Base-by-base conservation (phyloP, 768 basidiomycete species). In the Agrocybe praecox region DNA sequence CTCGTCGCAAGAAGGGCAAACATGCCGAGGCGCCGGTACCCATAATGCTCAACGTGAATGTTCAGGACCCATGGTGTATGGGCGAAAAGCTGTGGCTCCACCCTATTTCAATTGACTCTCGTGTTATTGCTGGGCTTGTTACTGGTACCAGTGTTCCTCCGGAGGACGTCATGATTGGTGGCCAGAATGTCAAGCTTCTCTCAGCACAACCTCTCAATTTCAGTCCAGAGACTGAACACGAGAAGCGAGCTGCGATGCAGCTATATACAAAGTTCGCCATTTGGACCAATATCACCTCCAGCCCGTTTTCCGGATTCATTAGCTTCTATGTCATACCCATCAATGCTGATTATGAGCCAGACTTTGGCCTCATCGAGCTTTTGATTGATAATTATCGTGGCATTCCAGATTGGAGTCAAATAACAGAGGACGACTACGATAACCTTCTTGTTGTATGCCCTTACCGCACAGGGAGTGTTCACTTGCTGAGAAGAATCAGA, bases 271-370 rank as follows among this genome's bases (percentile, higher is more conserved):
- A 73, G 62, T 71, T 74, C 62, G 83, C 83, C 15, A 75, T 90
- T 45, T 84, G 80, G 78, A 82, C 80, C 71, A 82, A 82, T 62
- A 79, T 87, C 67, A 87, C 87, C 7, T 78, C 80, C 2, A 81
- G 82, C 52, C 84, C 83, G 0, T 72, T 88, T 58, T 63, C 70
- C 19, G 71, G 74, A 2, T 78, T 79, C 7, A 73, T 86, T 46
- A 82, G 83, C 54, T 79, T 86, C 57, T 90, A 84, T 67, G 72
- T 94, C 34, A 82, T 89, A 21, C 91, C 89, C 5, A 70, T 94
- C 47, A 76, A 74, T n/a, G 65, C 69, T 42, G 70, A 76, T 24
- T 66, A 70, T 18, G 73, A 77, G 44, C 79, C 85, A 22, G 87
- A 94, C 72, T 90, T 83, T 54, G 65, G 72, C 12, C 76, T 76